Percentiles rank a stretch among this genome's conserved stretches.
Evolutionary conservation across 306 rosid genomes (phyloP).

Genomic region (Cicer cuneatum): DNA sequence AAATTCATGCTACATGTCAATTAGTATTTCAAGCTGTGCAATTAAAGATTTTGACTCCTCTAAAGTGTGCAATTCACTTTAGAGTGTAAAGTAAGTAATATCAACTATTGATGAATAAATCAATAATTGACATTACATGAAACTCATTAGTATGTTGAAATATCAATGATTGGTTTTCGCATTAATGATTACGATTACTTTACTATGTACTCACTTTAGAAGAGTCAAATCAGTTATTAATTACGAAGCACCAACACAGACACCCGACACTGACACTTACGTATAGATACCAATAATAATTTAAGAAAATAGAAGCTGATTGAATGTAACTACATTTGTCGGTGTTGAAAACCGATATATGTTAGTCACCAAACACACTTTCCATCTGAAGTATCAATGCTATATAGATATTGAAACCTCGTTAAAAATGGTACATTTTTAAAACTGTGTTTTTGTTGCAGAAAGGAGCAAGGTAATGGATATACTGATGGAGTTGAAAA

Average conservation of each 20-base stretch:
- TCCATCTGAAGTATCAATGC: no score
- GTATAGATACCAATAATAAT: no score
- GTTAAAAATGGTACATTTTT: neutral
- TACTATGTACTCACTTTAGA: neutral
- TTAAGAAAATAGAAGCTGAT: no score
- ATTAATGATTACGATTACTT: neutral
- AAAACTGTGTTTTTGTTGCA: conserved; percentile 53
- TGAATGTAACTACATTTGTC: no score
- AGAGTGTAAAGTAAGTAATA: neutral
- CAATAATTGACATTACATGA: neutral
- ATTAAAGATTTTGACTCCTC: neutral
- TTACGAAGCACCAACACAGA: no score
- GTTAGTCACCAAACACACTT: no score
- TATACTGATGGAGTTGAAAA: conserved; percentile 59
- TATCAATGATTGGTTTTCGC: neutral
- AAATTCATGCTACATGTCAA: neutral
- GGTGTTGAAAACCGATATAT: neutral
- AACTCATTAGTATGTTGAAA: neutral
- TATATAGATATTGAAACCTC: no score
- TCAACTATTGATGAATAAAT: neutral
- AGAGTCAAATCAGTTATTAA: neutral
- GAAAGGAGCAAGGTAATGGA: conserved; percentile 50
- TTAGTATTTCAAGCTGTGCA: neutral
- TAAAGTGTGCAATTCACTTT: neutral
- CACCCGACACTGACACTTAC: no score